Conservation (phyloP, 2,329 filamentous ascomycete genomes). For the Xylariaceae sp. region DNA sequence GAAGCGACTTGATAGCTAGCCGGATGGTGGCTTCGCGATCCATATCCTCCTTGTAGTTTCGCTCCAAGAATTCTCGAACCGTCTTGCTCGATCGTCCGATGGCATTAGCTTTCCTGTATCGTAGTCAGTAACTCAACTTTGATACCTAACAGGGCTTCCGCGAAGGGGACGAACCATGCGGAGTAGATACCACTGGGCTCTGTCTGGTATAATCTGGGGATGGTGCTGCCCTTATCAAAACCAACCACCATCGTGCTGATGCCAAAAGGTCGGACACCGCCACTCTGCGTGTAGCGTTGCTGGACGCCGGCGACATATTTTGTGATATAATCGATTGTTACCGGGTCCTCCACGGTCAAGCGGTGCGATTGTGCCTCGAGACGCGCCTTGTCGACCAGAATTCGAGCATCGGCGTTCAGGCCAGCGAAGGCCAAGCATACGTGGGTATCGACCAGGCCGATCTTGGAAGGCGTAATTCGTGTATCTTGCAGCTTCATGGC, state of each 20-base stretch:
- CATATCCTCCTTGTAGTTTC: constrained; percentile 98
- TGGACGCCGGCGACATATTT: constrained; percentile 98
- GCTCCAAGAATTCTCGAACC: constrained; percentile 95
- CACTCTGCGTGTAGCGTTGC: constrained; percentile 98
- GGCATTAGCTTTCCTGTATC: constrained; percentile 90
- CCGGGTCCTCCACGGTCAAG: constrained; percentile 93
- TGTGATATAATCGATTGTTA: constrained; percentile 98
- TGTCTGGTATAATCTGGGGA: constrained; percentile 91
- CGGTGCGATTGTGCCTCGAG: constrained; percentile 97
- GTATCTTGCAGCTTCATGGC: constrained; percentile 99
- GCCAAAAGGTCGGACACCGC: constrained; percentile 96
- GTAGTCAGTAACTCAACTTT: constrained; percentile 6
- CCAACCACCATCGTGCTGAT: constrained; percentile 97
- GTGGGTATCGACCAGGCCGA: constrained; percentile 91
- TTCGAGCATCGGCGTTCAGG: constrained; percentile 94
- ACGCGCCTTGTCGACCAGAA: constrained; percentile 96
- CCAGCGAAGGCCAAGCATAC: constrained; percentile 96
- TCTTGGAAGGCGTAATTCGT: constrained; percentile 97
- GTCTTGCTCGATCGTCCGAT: constrained; percentile 99
- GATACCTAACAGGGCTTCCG: background rate
- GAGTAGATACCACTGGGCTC: constrained; percentile 99
- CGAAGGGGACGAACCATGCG: constrained; percentile 69
- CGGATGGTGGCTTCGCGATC: constrained; percentile 94
- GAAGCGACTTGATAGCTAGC: constrained; percentile 93
- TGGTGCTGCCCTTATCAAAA: constrained; percentile 91